A percentile compares a stretch with the other conserved stretches of the same genome.
Conservation (phyloP, 495 filamentous ascomycete genomes). For the Darksidea phi region DNA sequence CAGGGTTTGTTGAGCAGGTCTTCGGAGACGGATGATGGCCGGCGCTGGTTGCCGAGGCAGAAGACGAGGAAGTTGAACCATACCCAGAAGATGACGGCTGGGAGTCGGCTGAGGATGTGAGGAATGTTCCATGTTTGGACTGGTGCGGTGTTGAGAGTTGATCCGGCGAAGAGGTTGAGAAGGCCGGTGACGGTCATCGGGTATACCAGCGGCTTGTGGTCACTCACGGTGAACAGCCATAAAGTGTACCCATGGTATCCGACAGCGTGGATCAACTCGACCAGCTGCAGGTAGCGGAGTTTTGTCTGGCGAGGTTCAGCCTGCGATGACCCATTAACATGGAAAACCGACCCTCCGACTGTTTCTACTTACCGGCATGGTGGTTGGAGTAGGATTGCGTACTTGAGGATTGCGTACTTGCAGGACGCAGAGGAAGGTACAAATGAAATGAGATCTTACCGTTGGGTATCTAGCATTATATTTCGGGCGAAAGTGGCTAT, state of each 20-base stretch:
- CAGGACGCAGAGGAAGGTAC: too few species aligned
- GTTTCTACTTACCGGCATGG: too few species aligned
- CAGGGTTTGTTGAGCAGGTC: slow-evolving; percentile 61
- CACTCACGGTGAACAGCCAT: slow-evolving; percentile 24
- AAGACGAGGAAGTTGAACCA: slow-evolving; percentile 47
- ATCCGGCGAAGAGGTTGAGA: too few species aligned
- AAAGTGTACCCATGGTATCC: slow-evolving; percentile 16
- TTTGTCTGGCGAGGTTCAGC: too few species aligned
- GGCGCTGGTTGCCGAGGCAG: slow-evolving; percentile 53
- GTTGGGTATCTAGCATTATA: too few species aligned
- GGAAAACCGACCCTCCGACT: too few species aligned
- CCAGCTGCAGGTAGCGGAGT: too few species aligned
- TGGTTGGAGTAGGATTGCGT: too few species aligned
- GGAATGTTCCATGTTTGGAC: neutral
- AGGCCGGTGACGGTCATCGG: slow-evolving; percentile 28
- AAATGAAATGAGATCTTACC: too few species aligned
- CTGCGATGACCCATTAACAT: too few species aligned
- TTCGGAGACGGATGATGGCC: slow-evolving; percentile 49
- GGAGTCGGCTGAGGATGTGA: slow-evolving; percentile 1
- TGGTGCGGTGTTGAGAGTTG: slow-evolving; percentile 5
- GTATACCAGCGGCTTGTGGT: slow-evolving; percentile 17
- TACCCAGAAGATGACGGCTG: slow-evolving; percentile 26
- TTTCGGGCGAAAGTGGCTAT: too few species aligned
- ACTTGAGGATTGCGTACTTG: too few species aligned
- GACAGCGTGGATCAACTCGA: neutral